phyloP scores from a whole-genome alignment of 257 asterid species.

The Rubia yunnanensis region DNA sequence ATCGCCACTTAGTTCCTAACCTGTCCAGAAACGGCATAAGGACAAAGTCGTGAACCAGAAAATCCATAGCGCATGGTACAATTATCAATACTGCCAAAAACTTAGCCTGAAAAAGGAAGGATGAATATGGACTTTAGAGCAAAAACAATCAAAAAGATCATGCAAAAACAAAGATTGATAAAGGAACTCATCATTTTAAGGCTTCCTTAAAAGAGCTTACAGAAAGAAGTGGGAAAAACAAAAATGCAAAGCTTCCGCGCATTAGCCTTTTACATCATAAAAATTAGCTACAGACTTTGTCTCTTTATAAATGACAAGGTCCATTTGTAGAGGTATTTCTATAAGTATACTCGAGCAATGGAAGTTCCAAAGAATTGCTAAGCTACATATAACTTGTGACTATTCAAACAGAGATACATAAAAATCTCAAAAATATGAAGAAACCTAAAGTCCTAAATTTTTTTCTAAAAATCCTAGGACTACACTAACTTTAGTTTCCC shows the following conservation, averaged over 20 bases:
- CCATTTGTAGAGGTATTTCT: neutral
- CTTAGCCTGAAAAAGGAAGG: constrained; percentile 66
- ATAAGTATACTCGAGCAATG: neutral
- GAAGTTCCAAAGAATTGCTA: neutral
- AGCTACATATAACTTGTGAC: neutral
- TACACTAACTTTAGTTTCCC: neutral
- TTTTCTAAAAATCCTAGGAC: neutral
- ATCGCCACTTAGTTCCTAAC: constrained; percentile 30
- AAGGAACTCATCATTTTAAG: neutral
- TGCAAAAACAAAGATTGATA: neutral
- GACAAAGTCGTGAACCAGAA: constrained; percentile 81
- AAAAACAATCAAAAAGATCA: neutral
- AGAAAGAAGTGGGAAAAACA: neutral
- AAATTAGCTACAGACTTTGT: neutral
- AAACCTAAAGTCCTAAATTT: neutral
- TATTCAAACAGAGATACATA: neutral
- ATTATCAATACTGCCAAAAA: constrained; percentile 75
- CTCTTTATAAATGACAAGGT: neutral
- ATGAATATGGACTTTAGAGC: neutral
- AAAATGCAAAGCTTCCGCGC: neutral
- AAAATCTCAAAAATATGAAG: constrained; percentile 1
- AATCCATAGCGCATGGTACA: constrained; percentile 79
- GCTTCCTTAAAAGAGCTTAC: neutral
- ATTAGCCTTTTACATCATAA: neutral
- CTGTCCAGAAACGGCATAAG: constrained; percentile 98